Evolutionary conservation across 2,329 filamentous ascomycete species (phyloP).

Genomic region (Fusarium vanettenii): DNA sequence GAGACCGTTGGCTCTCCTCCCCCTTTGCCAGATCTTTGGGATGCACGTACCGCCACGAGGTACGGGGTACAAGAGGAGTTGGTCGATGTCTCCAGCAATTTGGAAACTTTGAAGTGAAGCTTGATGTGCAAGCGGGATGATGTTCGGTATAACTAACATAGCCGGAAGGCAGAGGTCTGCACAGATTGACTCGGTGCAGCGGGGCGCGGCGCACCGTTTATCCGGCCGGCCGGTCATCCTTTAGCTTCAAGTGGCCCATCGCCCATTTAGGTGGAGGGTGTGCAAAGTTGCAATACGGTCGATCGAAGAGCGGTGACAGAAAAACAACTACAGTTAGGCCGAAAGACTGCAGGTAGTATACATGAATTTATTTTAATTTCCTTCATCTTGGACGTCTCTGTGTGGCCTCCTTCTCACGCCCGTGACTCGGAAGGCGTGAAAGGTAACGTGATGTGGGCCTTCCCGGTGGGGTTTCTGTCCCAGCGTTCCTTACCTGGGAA

Average conservation of each 20-base stretch:
- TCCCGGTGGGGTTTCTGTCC: conserved; percentile 13
- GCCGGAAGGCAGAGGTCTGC: neutral
- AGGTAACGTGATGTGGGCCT: conserved; percentile 37
- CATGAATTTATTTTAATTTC: neutral
- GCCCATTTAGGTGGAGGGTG: neutral
- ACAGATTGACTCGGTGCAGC: conserved; percentile 1
- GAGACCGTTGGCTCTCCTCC: conserved; percentile 11
- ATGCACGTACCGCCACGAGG: conserved; percentile 34
- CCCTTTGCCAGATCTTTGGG: conserved; percentile 23
- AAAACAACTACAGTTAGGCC: neutral
- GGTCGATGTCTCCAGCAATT: neutral
- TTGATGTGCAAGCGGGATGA: conserved; percentile 1
- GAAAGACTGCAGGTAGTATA: neutral
- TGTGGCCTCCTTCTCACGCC: conserved; percentile 2
- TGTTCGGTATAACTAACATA: neutral
- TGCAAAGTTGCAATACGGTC: neutral
- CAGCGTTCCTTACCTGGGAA: conserved; percentile 16
- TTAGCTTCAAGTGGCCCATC: neutral
- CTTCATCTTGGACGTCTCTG: neutral
- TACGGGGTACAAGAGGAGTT: neutral
- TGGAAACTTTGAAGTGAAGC: neutral
- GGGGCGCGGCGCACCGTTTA: conserved; percentile 14
- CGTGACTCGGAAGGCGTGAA: conserved; percentile 28
- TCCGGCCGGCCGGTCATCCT: conserved; percentile 20
- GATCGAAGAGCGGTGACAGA: neutral